Evolutionary conservation across 1,139 yeast species (phyloP), one percentile per base, ranked within the genome.

Genomic region (Protomyces lactucae-debilis): DNA sequence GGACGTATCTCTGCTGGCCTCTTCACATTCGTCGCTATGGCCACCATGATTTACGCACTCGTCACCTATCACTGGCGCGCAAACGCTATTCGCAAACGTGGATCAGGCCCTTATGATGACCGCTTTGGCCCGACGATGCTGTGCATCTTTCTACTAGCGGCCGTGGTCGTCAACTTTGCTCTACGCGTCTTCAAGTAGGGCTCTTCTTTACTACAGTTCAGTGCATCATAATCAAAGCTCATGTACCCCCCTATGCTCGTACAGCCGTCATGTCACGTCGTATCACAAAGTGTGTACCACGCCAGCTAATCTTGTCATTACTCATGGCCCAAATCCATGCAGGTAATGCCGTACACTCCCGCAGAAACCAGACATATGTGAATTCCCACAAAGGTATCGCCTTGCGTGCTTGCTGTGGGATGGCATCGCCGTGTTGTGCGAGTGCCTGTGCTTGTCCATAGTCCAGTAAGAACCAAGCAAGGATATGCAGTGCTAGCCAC

Each of bases 11-110:
- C 95, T 69, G 98, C 99, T 60, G 96, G 95, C 2, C 81, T 93
- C 68, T 93, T 93, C 81, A 95, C 99, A 2, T 82, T 93, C 68
- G 80, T 78, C 14, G 97, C 99, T 70, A 92, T 93, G 98, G 89
- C 90, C 69, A 93, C 98, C 43, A 93, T 93, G 99, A 82, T 87
- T 8, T 93, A 93, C 73, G 99, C 99, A 4, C 82, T 93, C 68
- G 82, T 90, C 59, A 95, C 98, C 25, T 93, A 95, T 76, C 99
- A 93, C 77, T 95, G 99, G 99, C 89, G 99, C 80, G 99, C 99
- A 2, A 90, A 92, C 74, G 99, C 99, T 67, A 93, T 93, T 72
- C 86, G 99, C 76, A 83, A 93, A 78, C 86, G 98, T 77, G 99
- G 99, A 43, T 83, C 95, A 12, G 99, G 99, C 59, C 99, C 99